Percentiles rank a stretch among this genome's conserved stretches.
Evolutionary conservation across 2,329 filamentous ascomycete species (phyloP).

Genomic region (Furcasterigmium furcatum): DNA sequence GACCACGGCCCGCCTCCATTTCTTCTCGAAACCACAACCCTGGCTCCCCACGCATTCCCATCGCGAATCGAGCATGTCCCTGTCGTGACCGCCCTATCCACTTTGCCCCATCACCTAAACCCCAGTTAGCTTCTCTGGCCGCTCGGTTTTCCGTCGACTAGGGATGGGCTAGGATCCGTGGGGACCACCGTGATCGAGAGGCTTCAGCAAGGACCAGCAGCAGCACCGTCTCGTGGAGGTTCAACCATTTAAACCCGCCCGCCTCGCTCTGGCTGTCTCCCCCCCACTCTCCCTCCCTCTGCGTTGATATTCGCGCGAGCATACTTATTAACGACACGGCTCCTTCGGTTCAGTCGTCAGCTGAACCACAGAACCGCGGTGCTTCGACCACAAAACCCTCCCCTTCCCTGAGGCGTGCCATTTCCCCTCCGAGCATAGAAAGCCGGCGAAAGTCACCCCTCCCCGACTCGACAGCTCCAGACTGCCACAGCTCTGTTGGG

Average conservation of each 20-base stretch:
- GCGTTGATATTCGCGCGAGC: no score
- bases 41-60: background rate
- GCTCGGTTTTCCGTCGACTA: background rate
- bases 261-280: background rate
- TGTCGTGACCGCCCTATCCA: background rate
- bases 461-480: no score
- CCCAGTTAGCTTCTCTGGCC: background rate
- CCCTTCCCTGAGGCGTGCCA: no score
- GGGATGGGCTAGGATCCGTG: background rate
- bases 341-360: no score
- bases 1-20: conserved; percentile 4
- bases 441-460: no score
- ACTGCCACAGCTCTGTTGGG: no score
- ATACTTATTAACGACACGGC: no score
- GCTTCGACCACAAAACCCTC: no score
- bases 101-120: background rate
- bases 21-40: no score
- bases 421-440: no score
- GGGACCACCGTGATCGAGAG: background rate
- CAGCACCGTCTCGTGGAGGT: background rate
- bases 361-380: no score
- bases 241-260: background rate
- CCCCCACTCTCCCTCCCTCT: background rate
- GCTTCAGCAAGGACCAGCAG: background rate
- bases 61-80: background rate